Conservation (phyloP, 768 basidiomycete species). For the Lactifluus hygrophoroides region DNA sequence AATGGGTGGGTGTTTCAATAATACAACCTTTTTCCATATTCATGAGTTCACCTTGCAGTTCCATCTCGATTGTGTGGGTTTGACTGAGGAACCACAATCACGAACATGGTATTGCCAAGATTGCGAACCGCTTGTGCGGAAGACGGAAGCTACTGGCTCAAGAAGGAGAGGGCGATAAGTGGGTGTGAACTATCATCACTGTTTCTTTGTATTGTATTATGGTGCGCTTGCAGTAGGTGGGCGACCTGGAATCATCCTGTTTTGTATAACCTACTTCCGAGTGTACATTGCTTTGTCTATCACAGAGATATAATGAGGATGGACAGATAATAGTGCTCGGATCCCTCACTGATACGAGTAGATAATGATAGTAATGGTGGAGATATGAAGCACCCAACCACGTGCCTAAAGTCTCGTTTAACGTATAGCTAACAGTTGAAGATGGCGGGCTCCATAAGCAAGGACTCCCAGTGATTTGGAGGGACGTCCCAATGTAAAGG, state of each 20-base stretch:
- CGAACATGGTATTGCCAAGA: conserved; percentile 66
- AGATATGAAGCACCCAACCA: neutral
- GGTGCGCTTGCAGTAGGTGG: neutral
- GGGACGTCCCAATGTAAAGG: no score
- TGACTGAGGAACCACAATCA: conserved; percentile 45
- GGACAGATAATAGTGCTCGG: neutral
- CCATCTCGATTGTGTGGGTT: conserved; percentile 59
- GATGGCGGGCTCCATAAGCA: no score
- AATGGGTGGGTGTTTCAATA: conserved; percentile 61
- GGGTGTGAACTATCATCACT: neutral
- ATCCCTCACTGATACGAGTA: neutral
- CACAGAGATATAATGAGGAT: neutral
- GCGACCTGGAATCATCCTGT: neutral
- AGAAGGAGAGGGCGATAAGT: conserved; percentile 28
- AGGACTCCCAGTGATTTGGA: no score
- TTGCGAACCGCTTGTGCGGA: conserved; percentile 32
- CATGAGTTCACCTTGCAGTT: conserved; percentile 39
- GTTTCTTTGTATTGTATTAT: neutral
- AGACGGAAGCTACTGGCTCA: conserved; percentile 26
- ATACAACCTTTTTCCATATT: neutral
- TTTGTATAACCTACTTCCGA: neutral
- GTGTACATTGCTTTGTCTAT: neutral
- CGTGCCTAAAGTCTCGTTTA: no score
- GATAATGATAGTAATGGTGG: neutral
- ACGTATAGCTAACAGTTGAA: no score